Conservation (phyloP, 1,284 basidiomycete species). For the Meira nashicola region DNA sequence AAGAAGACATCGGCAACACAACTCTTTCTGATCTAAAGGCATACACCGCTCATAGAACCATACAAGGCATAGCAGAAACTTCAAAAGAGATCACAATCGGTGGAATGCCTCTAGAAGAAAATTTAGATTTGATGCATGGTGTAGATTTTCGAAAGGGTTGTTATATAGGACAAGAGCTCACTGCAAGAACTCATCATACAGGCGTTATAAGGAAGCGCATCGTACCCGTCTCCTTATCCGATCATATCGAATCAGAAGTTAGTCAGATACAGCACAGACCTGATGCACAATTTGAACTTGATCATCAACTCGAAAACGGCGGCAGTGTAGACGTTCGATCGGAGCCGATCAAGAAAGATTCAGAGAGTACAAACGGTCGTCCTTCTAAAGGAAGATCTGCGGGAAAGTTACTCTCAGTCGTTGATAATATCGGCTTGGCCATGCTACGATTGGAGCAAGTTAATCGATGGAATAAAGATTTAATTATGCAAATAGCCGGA, state of each 20-base stretch:
- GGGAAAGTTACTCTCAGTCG: slow-evolving; percentile 34
- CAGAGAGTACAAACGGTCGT: not conserved
- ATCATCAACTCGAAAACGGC: not conserved
- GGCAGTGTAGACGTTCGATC: not conserved
- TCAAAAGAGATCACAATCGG: slow-evolving; percentile 65
- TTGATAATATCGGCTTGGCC: slow-evolving; percentile 42
- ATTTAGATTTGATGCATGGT: slow-evolving; percentile 87
- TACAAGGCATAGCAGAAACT: slow-evolving; percentile 84
- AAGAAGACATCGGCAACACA: not conserved
- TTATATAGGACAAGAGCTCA: slow-evolving; percentile 95
- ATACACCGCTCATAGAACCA: slow-evolving; percentile 73
- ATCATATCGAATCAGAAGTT: not conserved
- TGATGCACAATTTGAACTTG: too few relatives aligned
- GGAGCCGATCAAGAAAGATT: not conserved
- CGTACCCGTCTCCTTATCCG: slow-evolving; percentile 62
- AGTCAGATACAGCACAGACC: not conserved
- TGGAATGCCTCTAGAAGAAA: slow-evolving; percentile 81
- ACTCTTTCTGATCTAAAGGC: slow-evolving; percentile 13
- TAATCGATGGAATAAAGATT: slow-evolving; percentile 16
- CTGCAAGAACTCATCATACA: slow-evolving; percentile 91
- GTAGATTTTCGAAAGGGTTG: slow-evolving; percentile 98
- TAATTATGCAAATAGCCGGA: not conserved
- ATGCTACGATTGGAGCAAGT: slow-evolving; percentile 44
- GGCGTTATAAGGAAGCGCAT: slow-evolving; percentile 88
- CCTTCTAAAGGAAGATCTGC: slow-evolving; percentile 34